A percentile compares a stretch with the other conserved stretches of the same genome.
Conservation (phyloP, 164 flowering plant genomes). For the Aristolochia contorta region DNA sequence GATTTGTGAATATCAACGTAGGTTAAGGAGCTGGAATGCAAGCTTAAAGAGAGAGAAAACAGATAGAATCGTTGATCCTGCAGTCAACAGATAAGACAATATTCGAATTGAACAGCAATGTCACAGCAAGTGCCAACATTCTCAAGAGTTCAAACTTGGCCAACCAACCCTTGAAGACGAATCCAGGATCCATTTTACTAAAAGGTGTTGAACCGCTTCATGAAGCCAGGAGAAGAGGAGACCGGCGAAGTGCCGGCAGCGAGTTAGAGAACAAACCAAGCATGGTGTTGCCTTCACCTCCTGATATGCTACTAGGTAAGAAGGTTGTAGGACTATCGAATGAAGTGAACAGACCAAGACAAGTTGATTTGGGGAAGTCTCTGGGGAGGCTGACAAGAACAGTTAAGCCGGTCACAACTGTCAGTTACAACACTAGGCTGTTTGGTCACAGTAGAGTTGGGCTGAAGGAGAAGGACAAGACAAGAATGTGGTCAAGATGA, state of each 20-base stretch:
- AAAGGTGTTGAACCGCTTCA: slow-evolving; percentile 29
- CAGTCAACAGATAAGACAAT: slow-evolving; percentile 25
- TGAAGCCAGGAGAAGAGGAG: slow-evolving; percentile 43
- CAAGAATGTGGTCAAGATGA: slow-evolving; percentile 58
- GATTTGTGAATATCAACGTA: neutral
- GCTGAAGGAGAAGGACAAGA: slow-evolving; percentile 50
- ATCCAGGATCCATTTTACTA: slow-evolving; percentile 28
- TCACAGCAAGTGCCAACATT: slow-evolving; percentile 24
- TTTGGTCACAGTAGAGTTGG: slow-evolving; percentile 20
- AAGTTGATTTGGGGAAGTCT: slow-evolving; percentile 36
- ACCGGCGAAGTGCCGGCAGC: slow-evolving; percentile 26
- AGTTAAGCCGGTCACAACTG: slow-evolving; percentile 18
- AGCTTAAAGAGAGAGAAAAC: slow-evolving; percentile 20
- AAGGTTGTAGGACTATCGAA: slow-evolving; percentile 12
- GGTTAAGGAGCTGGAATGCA: slow-evolving; percentile 9
- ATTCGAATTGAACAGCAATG: slow-evolving; percentile 24
- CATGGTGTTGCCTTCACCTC: neutral
- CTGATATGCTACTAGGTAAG: slow-evolving; percentile 20
- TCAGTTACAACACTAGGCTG: slow-evolving; percentile 17
- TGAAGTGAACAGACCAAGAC: slow-evolving; percentile 31
- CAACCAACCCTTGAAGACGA: slow-evolving; percentile 21
- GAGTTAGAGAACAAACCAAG: slow-evolving; percentile 40
- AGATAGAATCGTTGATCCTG: slow-evolving; percentile 8
- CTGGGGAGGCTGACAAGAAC: slow-evolving; percentile 35
- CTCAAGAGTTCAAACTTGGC: slow-evolving; percentile 38